Evolutionary conservation across 768 basidiomycete species (phyloP), one percentile per base, ranked within the genome.

Genomic region (Paxillus involutus): DNA sequence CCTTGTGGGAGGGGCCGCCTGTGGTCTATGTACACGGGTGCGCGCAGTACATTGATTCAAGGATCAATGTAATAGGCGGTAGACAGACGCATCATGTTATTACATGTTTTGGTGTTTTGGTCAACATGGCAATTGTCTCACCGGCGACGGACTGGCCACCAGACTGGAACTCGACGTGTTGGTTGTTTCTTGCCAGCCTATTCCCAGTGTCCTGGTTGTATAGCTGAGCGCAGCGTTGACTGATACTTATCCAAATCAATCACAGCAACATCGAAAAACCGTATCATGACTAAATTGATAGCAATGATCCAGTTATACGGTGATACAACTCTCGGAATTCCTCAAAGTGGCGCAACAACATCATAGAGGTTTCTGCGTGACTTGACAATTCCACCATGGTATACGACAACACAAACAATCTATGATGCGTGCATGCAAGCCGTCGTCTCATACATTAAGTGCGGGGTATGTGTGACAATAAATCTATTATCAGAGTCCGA

Each of bases 11-110:
- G 7, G 21, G 21, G 21, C 21, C 21, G 21, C 21, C 21, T 21
- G 21, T 88, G 85, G 60, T 88, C 85, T 41, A 86, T 59, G 65
- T 88, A 86, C 19, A 88, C 66, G 2, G 84, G 80, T 88, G 85
- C 17, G 79, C 73, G 16, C 86, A 84, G 62, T 88, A 88, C 47
- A 81, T 84, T 29, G 29, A 53, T 11, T 41, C 13, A 32, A 12
- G 13, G 21, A 30, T n/a, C 24, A 24, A 21, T 10, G 32, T 21
- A 1, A 21, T 3, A 44, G 24, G 5, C n/a, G 4, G 12, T 26
- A n/a, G 9, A 33, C 14, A 42, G 16, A 39, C 16, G 21, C 30
- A 4, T 30, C 19, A 12, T n/a, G 36, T 53, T n/a, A 24, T 40
- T 30, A 72, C 81, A 26, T 60, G 83, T 83, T 21, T 21, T 21